Evolutionary conservation across 805 yeast species (phyloP).

Genomic region (Myxozyma neotropica): DNA sequence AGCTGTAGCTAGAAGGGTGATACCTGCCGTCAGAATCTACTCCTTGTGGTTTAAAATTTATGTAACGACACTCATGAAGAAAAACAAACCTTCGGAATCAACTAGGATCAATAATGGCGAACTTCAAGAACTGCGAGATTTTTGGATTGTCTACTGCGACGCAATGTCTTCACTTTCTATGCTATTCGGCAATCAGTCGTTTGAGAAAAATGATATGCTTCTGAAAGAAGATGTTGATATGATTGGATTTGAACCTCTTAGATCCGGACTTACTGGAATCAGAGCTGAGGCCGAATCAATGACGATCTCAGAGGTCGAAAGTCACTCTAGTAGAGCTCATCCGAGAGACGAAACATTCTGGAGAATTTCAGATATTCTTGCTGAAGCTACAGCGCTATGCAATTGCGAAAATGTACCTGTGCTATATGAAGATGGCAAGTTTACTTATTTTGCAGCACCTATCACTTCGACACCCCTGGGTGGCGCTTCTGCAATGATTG

Average conservation of each 20-base stretch:
- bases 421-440: constrained; percentile 13
- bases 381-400: constrained; percentile 17
- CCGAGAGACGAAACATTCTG: constrained; percentile 22
- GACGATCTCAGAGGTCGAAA: constrained; percentile 18
- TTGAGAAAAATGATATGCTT: constrained; percentile 18
- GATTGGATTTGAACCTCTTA: constrained; percentile 25
- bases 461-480: constrained; percentile 1
- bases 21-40: constrained; percentile 21
- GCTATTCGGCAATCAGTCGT: constrained; percentile 5
- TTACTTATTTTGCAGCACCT: constrained; percentile 7
- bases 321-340: constrained; percentile 16
- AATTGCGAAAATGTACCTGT: constrained; percentile 21
- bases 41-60: constrained; percentile 21
- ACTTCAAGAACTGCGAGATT: background rate
- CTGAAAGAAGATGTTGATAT: constrained; percentile 31
- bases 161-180: constrained; percentile 13
- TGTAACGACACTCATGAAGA: background rate
- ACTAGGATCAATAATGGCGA: background rate
- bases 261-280: constrained; percentile 15
- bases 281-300: constrained; percentile 9
- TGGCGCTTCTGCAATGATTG: background rate
- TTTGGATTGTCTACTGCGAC: constrained; percentile 21
- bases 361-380: constrained; percentile 24
- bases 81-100: background rate
- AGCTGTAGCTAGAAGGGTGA: constrained; percentile 9